Conservation (phyloP, 2,329 filamentous ascomycete genomes). For the Colletotrichum navitas region DNA sequence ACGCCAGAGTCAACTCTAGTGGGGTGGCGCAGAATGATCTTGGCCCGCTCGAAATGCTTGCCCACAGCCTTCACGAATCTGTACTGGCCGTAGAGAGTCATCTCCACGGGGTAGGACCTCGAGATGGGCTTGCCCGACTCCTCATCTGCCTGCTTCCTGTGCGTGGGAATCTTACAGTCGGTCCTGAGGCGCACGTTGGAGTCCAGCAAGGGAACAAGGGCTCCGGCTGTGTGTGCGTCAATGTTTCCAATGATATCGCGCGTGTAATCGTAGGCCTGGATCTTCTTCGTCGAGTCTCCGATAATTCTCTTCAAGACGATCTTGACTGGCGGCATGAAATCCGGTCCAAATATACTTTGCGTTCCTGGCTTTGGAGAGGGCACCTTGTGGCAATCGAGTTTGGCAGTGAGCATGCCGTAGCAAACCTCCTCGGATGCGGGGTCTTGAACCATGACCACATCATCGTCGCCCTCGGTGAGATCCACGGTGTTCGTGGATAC, state of each 20-base stretch:
- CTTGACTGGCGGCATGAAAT: constrained; percentile 80
- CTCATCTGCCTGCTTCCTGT: constrained; percentile 74
- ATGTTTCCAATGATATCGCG: constrained; percentile 81
- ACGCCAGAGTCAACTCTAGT: constrained; percentile 71
- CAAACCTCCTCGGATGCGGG: constrained; percentile 80
- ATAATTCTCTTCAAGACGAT: constrained; percentile 73
- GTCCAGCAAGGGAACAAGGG: constrained; percentile 81
- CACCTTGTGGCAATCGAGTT: constrained; percentile 74
- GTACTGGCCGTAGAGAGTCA: constrained; percentile 84
- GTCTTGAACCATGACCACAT: constrained; percentile 69
- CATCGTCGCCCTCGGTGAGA: constrained; percentile 72
- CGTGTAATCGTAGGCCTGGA: constrained; percentile 80
- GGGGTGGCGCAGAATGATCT: constrained; percentile 72
- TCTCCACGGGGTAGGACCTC: constrained; percentile 70
- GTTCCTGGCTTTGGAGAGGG: constrained; percentile 76
- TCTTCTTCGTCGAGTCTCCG: constrained; percentile 68
- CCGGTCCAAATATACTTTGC: constrained; percentile 67
- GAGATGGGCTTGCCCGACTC: constrained; percentile 73
- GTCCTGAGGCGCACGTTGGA: constrained; percentile 74
- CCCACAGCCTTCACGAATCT: constrained; percentile 76
- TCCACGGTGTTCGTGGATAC: constrained; percentile 63
- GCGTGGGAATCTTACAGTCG: constrained; percentile 76
- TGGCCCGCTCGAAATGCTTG: constrained; percentile 72
- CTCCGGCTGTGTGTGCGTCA: constrained; percentile 74
- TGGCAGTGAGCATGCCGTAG: constrained; percentile 81